Conservation (phyloP, 2,329 filamentous ascomycete species). For the Magnaporthiopsis incrustans region DNA sequence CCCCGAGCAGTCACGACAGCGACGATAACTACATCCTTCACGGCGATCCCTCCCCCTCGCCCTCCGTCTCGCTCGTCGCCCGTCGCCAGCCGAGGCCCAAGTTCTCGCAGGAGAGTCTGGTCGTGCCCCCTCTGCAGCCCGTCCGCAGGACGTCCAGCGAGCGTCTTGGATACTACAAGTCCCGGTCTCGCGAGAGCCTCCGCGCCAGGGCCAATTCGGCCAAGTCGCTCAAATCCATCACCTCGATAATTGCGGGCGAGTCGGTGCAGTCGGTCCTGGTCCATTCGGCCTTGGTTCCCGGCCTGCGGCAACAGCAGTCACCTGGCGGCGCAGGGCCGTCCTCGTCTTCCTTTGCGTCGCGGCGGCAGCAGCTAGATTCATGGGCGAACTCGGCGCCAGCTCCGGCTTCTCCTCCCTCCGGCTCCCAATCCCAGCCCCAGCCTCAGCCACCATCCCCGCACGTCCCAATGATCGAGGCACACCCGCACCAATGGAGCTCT, state of each 20-base stretch:
- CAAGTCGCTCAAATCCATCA: conserved; percentile 41
- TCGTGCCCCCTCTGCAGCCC: conserved; percentile 47
- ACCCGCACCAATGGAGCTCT: conserved; percentile 54
- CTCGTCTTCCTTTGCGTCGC: background rate
- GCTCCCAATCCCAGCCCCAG: conserved; percentile 7
- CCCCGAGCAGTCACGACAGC: conserved; percentile 28
- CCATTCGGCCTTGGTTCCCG: conserved; percentile 31
- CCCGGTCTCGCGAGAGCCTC: conserved; percentile 44
- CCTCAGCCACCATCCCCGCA: background rate
- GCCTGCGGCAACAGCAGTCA: conserved; percentile 13
- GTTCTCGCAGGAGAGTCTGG: conserved; percentile 54
- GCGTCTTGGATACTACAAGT: conserved; percentile 38
- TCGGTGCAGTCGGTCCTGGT: conserved; percentile 29
- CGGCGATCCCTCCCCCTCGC: conserved; percentile 32
- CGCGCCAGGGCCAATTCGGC: conserved; percentile 31
- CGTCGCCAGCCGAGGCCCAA: conserved; percentile 26
- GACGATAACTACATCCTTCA: conserved; percentile 48
- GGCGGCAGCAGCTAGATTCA: conserved; percentile 4
- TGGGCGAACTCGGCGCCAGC: conserved; percentile 2
- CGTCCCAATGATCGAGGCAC: conserved; percentile 36
- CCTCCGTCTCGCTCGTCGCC: conserved; percentile 28
- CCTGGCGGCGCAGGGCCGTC: background rate
- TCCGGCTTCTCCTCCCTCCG: conserved; percentile 2
- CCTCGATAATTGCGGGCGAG: conserved; percentile 45
- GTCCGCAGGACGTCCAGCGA: conserved; percentile 39